phyloP scores from a whole-genome alignment of 2,329 filamentous ascomycete species.

The Colletotrichum tabaci region DNA sequence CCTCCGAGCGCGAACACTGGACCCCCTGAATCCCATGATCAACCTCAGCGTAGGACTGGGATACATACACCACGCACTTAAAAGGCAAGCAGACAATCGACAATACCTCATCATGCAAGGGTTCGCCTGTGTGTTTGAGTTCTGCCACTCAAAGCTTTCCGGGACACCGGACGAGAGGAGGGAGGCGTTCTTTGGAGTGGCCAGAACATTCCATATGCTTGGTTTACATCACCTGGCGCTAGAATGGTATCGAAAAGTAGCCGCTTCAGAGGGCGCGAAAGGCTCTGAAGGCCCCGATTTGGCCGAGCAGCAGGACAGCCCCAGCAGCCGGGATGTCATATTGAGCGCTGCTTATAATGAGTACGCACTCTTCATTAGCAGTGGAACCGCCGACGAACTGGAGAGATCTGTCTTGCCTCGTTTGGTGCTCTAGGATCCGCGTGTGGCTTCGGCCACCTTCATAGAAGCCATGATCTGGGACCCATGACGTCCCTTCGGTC shows the following conservation, averaged over 20 bases:
- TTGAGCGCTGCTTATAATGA: slow-evolving; percentile 39
- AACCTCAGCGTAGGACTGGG: slow-evolving; percentile 86
- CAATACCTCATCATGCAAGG: slow-evolving; percentile 92
- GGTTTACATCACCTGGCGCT: slow-evolving; percentile 45
- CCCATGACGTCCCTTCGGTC: too few species aligned
- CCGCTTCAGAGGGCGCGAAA: slow-evolving; percentile 9
- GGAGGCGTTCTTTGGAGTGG: slow-evolving; percentile 88
- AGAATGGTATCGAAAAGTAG: slow-evolving; percentile 40
- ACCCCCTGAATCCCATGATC: slow-evolving; percentile 82
- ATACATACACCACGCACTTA: slow-evolving; percentile 91
- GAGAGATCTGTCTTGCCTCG: slow-evolving; percentile 28
- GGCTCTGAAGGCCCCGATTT: slow-evolving; percentile 1
- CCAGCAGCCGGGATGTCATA: slow-evolving; percentile 30
- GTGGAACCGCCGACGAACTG: slow-evolving; percentile 29
- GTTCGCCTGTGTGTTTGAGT: slow-evolving; percentile 82
- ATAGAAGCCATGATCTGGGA: background rate
- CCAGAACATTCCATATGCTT: slow-evolving; percentile 76
- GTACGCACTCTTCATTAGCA: slow-evolving; percentile 50
- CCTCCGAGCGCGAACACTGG: slow-evolving; percentile 80
- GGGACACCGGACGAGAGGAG: slow-evolving; percentile 64
- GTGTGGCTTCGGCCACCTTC: too few species aligned
- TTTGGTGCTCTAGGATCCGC: slow-evolving; percentile 15
- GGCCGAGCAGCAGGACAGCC: slow-evolving; percentile 4
- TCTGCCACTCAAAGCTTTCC: slow-evolving; percentile 72
- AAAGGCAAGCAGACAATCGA: slow-evolving; percentile 90